phyloP scores from a whole-genome alignment of 805 yeast species.

The Crinitomyces ghanaensis region DNA sequence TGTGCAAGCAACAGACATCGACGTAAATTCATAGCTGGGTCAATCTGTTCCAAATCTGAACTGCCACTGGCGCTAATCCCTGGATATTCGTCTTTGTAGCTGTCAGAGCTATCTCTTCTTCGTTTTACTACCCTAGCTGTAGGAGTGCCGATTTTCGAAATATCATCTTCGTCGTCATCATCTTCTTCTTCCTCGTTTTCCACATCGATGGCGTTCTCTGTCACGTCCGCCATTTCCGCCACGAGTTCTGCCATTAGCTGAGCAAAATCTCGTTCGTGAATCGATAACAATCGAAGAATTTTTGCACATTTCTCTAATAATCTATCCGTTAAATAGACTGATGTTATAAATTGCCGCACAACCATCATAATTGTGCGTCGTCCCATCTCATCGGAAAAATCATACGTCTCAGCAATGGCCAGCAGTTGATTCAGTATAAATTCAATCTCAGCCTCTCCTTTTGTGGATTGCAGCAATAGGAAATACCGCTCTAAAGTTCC shows the following conservation, averaged over 20 bases:
- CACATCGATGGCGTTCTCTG: slow-evolving; percentile 28
- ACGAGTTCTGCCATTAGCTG: slow-evolving; percentile 77
- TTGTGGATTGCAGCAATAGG: slow-evolving; percentile 21
- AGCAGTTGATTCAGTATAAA: slow-evolving; percentile 68
- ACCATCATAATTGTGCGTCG: slow-evolving; percentile 61
- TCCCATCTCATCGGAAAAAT: slow-evolving; percentile 84
- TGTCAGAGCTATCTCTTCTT: background rate
- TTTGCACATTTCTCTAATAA: slow-evolving; percentile 46
- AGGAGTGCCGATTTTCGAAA: background rate
- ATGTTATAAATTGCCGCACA: slow-evolving; percentile 35
- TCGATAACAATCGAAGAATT: slow-evolving; percentile 59
- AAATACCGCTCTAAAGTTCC: slow-evolving; percentile 46
- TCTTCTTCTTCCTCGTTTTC: slow-evolving; percentile 18
- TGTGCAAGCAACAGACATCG: slow-evolving; percentile 59
- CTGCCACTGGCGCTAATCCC: no score
- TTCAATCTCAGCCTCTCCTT: slow-evolving; percentile 46
- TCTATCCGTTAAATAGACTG: slow-evolving; percentile 43
- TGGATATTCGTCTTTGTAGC: background rate
- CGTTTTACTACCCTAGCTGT: slow-evolving; percentile 1
- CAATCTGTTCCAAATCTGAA: no score
- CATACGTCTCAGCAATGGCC: slow-evolving; percentile 55
- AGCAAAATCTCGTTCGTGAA: slow-evolving; percentile 73
- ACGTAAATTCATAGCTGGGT: no score
- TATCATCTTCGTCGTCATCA: slow-evolving; percentile 15
- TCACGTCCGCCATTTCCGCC: slow-evolving; percentile 66